Evolutionary conservation across 768 basidiomycete genomes (phyloP).

Genomic region (Dentipellis sp.): DNA sequence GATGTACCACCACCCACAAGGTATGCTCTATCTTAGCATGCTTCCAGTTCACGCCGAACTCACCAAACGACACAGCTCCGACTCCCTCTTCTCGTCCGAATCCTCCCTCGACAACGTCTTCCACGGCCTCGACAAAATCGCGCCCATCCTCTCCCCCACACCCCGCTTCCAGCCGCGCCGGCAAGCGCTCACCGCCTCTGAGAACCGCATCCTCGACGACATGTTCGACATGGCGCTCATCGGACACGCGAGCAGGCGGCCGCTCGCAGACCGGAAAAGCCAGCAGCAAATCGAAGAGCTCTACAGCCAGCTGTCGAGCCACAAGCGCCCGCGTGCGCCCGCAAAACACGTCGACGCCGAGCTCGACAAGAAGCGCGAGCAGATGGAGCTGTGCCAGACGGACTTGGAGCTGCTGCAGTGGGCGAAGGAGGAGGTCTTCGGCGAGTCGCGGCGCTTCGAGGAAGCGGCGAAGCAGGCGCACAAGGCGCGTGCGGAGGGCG

Average conservation of each 20-base stretch:
- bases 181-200: slow-evolving; percentile 60
- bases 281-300: slow-evolving; percentile 29
- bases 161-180: slow-evolving; percentile 22
- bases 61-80: neutral
- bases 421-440: slow-evolving; percentile 64
- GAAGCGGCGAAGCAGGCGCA: slow-evolving; percentile 34
- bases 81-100: slow-evolving; percentile 20
- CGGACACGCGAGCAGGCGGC: slow-evolving; percentile 18
- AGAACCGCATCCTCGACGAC: slow-evolving; percentile 57
- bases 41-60: too few relatives aligned
- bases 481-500: slow-evolving; percentile 11
- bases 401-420: slow-evolving; percentile 69
- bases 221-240: slow-evolving; percentile 70
- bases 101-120: slow-evolving; percentile 50
- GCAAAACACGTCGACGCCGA: slow-evolving; percentile 31
- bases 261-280: slow-evolving; percentile 16
- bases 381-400: slow-evolving; percentile 58
- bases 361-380: slow-evolving; percentile 63
- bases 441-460: slow-evolving; percentile 41
- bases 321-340: slow-evolving; percentile 20
- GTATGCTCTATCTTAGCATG: too few relatives aligned
- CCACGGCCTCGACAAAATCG: slow-evolving; percentile 29
- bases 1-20: too few relatives aligned
- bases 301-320: slow-evolving; percentile 45
- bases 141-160: slow-evolving; percentile 17